Evolutionary conservation across 179 eudicot species (phyloP).

Genomic region (Nepenthes alata): DNA sequence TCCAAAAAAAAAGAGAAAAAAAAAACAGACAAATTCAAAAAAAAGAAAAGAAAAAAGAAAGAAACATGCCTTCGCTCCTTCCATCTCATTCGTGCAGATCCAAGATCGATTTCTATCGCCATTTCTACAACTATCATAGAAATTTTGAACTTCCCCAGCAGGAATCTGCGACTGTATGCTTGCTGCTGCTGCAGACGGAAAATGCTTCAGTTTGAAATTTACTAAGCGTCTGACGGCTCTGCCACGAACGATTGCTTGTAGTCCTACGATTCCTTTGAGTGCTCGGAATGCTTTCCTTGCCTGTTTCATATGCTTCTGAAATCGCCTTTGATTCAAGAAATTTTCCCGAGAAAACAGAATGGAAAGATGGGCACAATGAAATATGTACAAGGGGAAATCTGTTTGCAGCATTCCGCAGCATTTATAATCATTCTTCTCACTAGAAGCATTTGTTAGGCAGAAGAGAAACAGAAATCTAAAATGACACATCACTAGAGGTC

Average conservation of each 20-base stretch:
- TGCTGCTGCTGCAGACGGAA: conserved; percentile 8
- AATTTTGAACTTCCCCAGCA: conserved; percentile 9
- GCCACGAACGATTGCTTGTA: conserved; percentile 81
- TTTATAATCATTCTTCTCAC: too few relatives aligned
- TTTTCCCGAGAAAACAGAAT: too few relatives aligned
- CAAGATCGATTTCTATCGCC: conserved; percentile 10
- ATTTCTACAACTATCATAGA: conserved; percentile 7
- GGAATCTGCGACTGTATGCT: conserved; percentile 18
- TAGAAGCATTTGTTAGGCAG: too few relatives aligned
- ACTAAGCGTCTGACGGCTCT: conserved; percentile 47
- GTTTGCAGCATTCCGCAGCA: too few relatives aligned
- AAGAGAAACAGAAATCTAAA: too few relatives aligned
- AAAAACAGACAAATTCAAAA: too few relatives aligned
- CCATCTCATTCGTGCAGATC: conserved; percentile 14
- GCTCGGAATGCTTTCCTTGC: conserved; percentile 83
- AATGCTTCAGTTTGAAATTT: conserved; percentile 21
- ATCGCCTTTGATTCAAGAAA: too few relatives aligned
- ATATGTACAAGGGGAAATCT: too few relatives aligned
- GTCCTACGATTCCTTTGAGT: conserved; percentile 65
- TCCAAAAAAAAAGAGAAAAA: too few relatives aligned
- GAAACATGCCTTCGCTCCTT: conserved; percentile 11
- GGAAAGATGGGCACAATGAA: too few relatives aligned
- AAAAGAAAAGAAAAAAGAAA: background rate
- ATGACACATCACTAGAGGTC: too few relatives aligned
- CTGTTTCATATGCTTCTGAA: conserved; percentile 18